Base-by-base conservation (phyloP, 768 basidiomycete species). In the Termitomyces sp. region DNA sequence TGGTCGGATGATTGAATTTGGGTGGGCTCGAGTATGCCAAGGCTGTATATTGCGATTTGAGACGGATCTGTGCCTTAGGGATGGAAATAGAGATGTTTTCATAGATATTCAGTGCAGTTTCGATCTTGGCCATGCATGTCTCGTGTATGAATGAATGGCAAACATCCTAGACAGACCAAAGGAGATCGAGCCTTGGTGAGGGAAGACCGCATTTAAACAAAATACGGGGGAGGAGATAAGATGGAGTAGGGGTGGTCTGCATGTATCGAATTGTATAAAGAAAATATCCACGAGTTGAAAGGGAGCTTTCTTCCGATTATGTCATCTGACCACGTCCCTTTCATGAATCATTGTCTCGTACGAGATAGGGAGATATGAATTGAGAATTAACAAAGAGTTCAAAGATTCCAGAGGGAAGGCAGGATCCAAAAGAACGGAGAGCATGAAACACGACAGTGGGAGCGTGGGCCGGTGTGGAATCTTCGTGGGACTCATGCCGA, bases 121-220 rank as follows among this genome's bases (percentile, higher is more conserved):
- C 39, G 55, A 55, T 25, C 45, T 56, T 47, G 45, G 50, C 45
- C 46, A 53, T 56, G 46, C 32, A 51, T 56, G 46, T 49, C 32
- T 32, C 35, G 17, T 53, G 55, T 27, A 30, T 52, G n/a, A 37
- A 51, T 39, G 37, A 25, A 39, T 7, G 41, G 32, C 39, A 41
- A 46, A 23, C 17, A 44, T 46, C 39, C 50, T 44, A 43, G 54
- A 55, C 54, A 52, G 34, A 3, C 19, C 30, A n/a, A 39, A 25
- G 50, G 49, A 35, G 49, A 25, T 19, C 21, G 25, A 48, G 23
- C 12, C 42, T 41, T 47, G 27, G 45, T 50, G 21, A 35, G 51
- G 4, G 45, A 56, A 52, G 41, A 56, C 17, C 44, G 28, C 47
- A 30, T 21, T 40, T 50, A 28, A 44, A 23, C 5, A 28, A 39